Base-by-base conservation (phyloP, 257 asterid species). In the Ilex asprella region DNA sequence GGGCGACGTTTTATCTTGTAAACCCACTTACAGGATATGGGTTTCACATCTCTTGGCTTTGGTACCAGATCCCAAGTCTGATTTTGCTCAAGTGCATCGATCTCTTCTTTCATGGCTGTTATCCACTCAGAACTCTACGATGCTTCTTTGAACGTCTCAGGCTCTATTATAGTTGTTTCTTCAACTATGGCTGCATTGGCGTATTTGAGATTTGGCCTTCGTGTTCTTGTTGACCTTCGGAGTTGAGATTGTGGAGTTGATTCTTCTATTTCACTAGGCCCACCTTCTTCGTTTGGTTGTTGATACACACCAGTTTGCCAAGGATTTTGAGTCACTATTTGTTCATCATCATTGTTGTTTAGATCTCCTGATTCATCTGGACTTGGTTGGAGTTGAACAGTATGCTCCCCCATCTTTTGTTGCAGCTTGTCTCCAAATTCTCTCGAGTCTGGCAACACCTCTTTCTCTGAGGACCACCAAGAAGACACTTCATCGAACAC, bases 1-100 rank as follows among this genome's bases (percentile, higher is more conserved):
- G 52, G 3, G 0, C 54, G 51, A 2, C 52, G 31, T 16, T 69
- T 69, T 55, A 62, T 61, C 35, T 53, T 53, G 12, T 68, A 68
- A 39, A 68, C 68, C 58, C 58, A 61, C 16, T 68, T 68, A 15
- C 53, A 55, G 12, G 69, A 62, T 8, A 55, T 69, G 15, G 74
- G 62, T 16, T 61, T 46, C 16, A 69, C 53, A 16, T 43, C 74
- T 29, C 15, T 43, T 27, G 58, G 73, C 50, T 55, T 68, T 6
- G 73, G 62, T 15, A 54, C 62, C 0, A 61, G 32, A 6, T 68
- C 57, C 27, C 27, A 21, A 21, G 27, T 21, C 27, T 21, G 27
- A 21, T 21, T 21, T 21, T 21, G 27, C 27, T 21, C 27, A 21
- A 21, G 27, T 21, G 27, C 27, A 21, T 21, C 27, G 27, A 21